Base-by-base conservation (phyloP, 1,139 yeast genomes). In the Geotrichum bryndzae region DNA sequence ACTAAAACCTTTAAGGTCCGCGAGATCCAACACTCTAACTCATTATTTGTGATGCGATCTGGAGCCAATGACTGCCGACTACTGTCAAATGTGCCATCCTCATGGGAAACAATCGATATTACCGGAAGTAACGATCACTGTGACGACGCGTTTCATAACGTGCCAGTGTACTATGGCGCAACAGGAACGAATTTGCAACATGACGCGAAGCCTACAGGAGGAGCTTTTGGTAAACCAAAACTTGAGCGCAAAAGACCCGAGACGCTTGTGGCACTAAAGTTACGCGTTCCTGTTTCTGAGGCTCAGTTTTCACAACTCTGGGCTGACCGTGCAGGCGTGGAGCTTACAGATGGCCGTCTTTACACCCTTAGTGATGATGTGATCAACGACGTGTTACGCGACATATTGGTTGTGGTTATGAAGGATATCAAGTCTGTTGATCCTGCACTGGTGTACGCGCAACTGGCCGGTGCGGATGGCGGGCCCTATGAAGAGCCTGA, bases 1-100 rank as follows among this genome's bases (percentile, higher is more conserved):
- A 67, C 76, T 51, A 73, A 78, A 61, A 87, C 96, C 0, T 90
- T 84, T 82, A 79, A 79, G 61, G 70, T 91, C 25, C 80, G 92
- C 56, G 92, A 88, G 68, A 86, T 89, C 79, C 89, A 90, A 71
- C 97, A 92, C 73, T 88, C 97, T 10, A 91, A 92, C 72, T 82
- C 95, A 0, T 85, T 88, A 13, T 73, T 90, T 67, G 68, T 91
- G 11, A 53, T 56, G 38, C 53, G 48, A 4, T 46, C 51, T 15
- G 46, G 51, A n/a, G 22, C 54, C 8, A 25, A n/a, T 1, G 51
- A 54, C 76, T 64, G 71, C 81, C 1, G 75, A 71, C 64, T 8
- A 48, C 62, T 7, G 69, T 70, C 22, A 68, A 83, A 70, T 85
- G 87, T 74, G 73, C 82, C 59, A 70, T 80, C 54, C 67, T 67